Evolutionary conservation across 768 basidiomycete species (phyloP), one percentile per base, ranked within the genome.

Genomic region (Lentinula edodes): DNA sequence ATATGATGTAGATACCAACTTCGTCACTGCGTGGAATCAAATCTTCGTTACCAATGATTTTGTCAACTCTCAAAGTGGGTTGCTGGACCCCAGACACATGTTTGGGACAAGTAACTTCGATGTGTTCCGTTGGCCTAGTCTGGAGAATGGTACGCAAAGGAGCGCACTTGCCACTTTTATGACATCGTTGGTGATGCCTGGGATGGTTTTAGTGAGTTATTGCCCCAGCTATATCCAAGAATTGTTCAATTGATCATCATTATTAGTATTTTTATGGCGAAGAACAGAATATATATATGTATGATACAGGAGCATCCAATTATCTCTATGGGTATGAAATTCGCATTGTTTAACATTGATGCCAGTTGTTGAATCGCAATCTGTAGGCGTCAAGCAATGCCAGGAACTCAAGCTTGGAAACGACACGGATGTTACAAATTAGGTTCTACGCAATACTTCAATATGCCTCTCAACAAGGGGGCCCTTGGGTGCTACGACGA

Each of bases 51-150:
- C 85, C 72, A 87, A 96, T 68, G 95, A 97, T 68, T 88, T 96
- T 67, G 63, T 96, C 55, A 95, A 96, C 70, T 74, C 88, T 2
- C 72, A 76, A 50, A 86, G 79, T 0, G 86, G 85, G 60, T 3
- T 66, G 6, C 74, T 93, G 46, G 94, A 97, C 69, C 94, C 94
- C 2, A 79, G 82, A 63, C 95, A 97, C 74, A 86, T 95, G 89
- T 94, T 81, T 69, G 95, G 95, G 43, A 87, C 88, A 16, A 91
- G 90, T 70, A 97, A 97, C 70, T 96, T 96, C 76, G 95, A 97
- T 78, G 84, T 97, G 12, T 97, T 90, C 80, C 83, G 95, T 61
- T 97, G 94, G 95, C 93, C 92, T 4, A 87, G 89, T 73, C 71
- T 97, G 66, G 84, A 89, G 67, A 91, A 93, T 67, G 95, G 95